phyloP scores from a whole-genome alignment of 2,329 filamentous ascomycete species.

The Didymella glomerata region DNA sequence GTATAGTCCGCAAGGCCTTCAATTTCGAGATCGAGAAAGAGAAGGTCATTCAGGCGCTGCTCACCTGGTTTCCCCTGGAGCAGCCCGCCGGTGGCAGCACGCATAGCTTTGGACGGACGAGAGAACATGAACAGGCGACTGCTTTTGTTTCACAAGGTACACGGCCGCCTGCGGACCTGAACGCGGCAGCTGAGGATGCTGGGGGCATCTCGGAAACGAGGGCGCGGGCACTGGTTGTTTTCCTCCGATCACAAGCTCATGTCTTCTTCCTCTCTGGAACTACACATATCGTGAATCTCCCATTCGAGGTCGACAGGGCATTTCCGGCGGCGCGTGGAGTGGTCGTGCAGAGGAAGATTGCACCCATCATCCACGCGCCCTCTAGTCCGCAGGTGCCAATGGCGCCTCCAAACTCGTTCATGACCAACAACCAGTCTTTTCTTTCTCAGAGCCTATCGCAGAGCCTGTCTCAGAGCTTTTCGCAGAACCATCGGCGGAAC shows the following conservation, averaged over 20 bases:
- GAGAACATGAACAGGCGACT: conserved; percentile 29
- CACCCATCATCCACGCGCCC: conserved; percentile 54
- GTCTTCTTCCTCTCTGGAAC: conserved; percentile 90
- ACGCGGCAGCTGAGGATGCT: conserved; percentile 28
- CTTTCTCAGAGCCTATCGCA: conserved; percentile 69
- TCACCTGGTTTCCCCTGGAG: conserved; percentile 77
- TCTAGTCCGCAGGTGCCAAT: conserved; percentile 54
- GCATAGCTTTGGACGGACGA: conserved; percentile 17
- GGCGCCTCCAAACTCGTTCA: conserved; percentile 85
- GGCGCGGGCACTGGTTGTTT: conserved; percentile 78
- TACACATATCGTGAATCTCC: conserved; percentile 88
- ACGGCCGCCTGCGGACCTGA: conserved; percentile 43
- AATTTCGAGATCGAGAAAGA: conserved; percentile 88
- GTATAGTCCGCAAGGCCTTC: conserved; percentile 84
- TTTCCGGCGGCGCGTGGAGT: conserved; percentile 84
- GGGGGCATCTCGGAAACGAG: conserved; percentile 35
- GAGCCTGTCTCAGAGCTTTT: conserved; percentile 56
- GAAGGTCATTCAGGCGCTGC: conserved; percentile 81
- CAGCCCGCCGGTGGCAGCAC: conserved; percentile 29
- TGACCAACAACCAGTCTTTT: conserved; percentile 56
- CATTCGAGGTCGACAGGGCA: conserved; percentile 90
- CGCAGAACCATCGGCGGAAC: conserved; percentile 42
- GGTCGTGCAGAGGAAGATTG: conserved; percentile 82
- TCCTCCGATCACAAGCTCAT: conserved; percentile 91
- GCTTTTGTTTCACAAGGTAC: conserved; percentile 45